Conservation (phyloP, 306 rosid species). For the Pyrus bretschneideri region DNA sequence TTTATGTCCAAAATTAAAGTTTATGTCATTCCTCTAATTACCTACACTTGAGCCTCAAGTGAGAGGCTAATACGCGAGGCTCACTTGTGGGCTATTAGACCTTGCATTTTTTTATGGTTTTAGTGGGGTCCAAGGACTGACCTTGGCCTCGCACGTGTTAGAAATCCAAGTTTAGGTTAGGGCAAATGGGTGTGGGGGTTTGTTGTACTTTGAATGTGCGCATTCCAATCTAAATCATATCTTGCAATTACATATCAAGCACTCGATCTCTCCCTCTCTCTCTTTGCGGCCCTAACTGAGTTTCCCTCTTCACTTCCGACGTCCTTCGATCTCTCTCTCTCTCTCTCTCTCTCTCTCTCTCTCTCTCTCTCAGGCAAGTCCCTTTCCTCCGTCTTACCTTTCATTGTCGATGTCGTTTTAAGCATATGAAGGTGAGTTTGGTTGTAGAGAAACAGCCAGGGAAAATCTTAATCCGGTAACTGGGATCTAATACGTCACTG, state of each 20-base stretch:
- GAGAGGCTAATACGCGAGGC: no score
- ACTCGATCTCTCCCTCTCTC: neutral
- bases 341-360: neutral
- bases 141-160: neutral
- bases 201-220: neutral
- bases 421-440: neutral
- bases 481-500: neutral
- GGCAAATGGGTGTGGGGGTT: neutral
- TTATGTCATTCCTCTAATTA: no score
- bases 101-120: no score
- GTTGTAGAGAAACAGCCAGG: neutral
- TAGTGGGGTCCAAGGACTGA: neutral
- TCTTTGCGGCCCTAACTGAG: neutral
- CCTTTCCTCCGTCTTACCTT: constrained; percentile 11
- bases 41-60: no score
- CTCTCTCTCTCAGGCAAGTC: constrained; percentile 24
- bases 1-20: no score
- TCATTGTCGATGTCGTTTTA: neutral
- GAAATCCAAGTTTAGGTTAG: neutral
- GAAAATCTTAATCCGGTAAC: neutral
- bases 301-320: neutral
- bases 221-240: neutral
- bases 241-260: constrained; percentile 6
- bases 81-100: no score
- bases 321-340: neutral